A percentile compares a stretch with the other conserved stretches of the same genome.
Conservation (phyloP, 164 flowering plant genomes). For the Vitis amurensis region DNA sequence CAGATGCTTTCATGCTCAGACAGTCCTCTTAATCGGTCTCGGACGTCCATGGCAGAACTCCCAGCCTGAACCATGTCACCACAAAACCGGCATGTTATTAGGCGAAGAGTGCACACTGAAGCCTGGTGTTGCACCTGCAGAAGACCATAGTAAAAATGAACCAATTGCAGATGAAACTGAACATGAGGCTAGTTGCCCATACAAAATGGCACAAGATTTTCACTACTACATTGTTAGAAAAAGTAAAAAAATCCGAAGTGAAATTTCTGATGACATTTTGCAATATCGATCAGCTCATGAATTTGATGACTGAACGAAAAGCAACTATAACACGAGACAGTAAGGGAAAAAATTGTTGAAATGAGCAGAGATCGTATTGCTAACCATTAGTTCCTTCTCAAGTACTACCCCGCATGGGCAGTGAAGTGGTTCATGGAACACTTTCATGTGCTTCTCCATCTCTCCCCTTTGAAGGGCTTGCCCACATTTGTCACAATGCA, state of each 20-base stretch:
- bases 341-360: neutral
- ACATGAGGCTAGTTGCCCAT: too few species aligned
- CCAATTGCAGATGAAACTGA: neutral
- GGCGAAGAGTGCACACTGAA: conserved; percentile 65
- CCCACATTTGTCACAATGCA: conserved; percentile 83
- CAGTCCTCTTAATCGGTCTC: conserved; percentile 80
- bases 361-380: conserved; percentile 5
- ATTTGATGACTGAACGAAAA: too few species aligned
- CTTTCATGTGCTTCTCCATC: conserved; percentile 90
- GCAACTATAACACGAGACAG: too few species aligned
- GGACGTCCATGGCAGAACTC: conserved; percentile 51
- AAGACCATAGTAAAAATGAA: neutral
- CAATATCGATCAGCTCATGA: too few species aligned
- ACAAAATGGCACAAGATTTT: too few species aligned
- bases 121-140: conserved; percentile 89
- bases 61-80: conserved; percentile 98
- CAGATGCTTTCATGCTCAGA: conserved; percentile 89
- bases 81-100: conserved; percentile 83
- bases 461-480: conserved; percentile 71
- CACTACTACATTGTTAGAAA: too few species aligned
- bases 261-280: too few species aligned
- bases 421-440: conserved; percentile 85
- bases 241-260: too few species aligned
- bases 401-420: conserved; percentile 84
- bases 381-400: conserved; percentile 94